A percentile compares a stretch with the other conserved stretches of the same genome.
Evolutionary conservation across 2,329 filamentous ascomycete genomes (phyloP).

Genomic region (Exophiala mesophila): DNA sequence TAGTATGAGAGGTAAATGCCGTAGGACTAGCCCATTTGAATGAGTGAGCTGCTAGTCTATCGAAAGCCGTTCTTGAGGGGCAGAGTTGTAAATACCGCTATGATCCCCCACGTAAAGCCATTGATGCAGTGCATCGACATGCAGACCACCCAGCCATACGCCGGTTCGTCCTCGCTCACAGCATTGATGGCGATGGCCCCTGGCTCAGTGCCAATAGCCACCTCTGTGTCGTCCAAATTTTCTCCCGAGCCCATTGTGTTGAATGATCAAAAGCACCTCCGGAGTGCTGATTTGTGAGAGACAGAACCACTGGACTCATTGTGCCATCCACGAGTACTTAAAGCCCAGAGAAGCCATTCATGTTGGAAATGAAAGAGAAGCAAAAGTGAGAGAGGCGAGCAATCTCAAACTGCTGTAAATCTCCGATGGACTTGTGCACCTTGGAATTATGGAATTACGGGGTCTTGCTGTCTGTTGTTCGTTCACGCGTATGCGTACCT

Average conservation of each 20-base stretch:
- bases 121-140: conserved; percentile 29
- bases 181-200: neutral
- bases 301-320: no score
- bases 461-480: no score
- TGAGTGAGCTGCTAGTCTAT: neutral
- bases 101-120: conserved; percentile 32
- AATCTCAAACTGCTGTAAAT: no score
- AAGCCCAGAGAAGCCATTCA: no score
- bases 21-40: conserved; percentile 29
- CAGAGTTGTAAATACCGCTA: conserved; percentile 18
- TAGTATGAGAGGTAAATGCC: conserved; percentile 44
- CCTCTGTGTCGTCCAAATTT: conserved; percentile 3
- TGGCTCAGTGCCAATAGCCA: conserved; percentile 11
- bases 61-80: neutral
- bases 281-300: no score
- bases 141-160: conserved; percentile 33
- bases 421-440: no score
- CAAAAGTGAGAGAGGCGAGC: no score
- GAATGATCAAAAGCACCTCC: no score
- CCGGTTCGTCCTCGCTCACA: conserved; percentile 20
- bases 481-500: no score
- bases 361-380: no score
- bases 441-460: no score
- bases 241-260: neutral
- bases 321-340: no score